phyloP scores from a whole-genome alignment of 2,329 filamentous ascomycete genomes.

The Cadophora gregata region DNA sequence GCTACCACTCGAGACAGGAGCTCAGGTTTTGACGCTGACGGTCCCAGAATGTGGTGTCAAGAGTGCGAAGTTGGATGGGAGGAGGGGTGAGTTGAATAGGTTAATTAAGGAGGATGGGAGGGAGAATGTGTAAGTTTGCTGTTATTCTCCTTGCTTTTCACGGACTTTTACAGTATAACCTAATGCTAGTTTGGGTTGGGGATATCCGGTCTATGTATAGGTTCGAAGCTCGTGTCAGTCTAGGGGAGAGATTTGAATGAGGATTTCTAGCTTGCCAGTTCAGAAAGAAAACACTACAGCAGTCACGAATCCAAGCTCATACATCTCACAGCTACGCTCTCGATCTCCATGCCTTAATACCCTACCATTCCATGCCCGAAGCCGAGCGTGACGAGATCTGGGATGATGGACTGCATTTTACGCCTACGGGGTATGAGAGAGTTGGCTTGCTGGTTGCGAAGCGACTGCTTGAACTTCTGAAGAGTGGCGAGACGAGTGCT shows the following conservation, averaged over 20 bases:
- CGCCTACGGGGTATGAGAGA: conserved; percentile 62
- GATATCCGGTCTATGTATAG: too few relatives aligned
- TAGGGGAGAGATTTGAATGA: too few relatives aligned
- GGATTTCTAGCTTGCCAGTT: background rate
- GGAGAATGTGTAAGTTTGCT: conserved; percentile 28
- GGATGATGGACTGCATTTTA: conserved; percentile 68
- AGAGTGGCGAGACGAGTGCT: background rate
- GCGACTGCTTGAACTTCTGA: conserved; percentile 56
- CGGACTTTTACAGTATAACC: background rate
- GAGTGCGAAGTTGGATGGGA: conserved; percentile 43
- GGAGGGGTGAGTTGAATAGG: conserved; percentile 56
- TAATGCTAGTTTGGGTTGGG: too few relatives aligned
- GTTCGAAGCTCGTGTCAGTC: too few relatives aligned
- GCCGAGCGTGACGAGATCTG: conserved; percentile 57
- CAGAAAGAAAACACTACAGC: background rate
- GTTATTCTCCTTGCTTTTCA: background rate
- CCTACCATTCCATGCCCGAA: conserved; percentile 57
- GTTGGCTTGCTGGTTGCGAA: conserved; percentile 64
- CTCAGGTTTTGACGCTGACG: conserved; percentile 66
- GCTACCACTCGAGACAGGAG: conserved; percentile 53
- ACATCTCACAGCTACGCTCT: conserved; percentile 46
- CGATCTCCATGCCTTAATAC: conserved; percentile 60
- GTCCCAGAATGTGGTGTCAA: conserved; percentile 56
- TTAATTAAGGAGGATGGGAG: conserved; percentile 48
- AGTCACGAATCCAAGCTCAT: background rate